Evolutionary conservation across 2,329 filamentous ascomycete species (phyloP), one percentile per base, ranked within the genome.

Genomic region (Zalaria sp.): DNA sequence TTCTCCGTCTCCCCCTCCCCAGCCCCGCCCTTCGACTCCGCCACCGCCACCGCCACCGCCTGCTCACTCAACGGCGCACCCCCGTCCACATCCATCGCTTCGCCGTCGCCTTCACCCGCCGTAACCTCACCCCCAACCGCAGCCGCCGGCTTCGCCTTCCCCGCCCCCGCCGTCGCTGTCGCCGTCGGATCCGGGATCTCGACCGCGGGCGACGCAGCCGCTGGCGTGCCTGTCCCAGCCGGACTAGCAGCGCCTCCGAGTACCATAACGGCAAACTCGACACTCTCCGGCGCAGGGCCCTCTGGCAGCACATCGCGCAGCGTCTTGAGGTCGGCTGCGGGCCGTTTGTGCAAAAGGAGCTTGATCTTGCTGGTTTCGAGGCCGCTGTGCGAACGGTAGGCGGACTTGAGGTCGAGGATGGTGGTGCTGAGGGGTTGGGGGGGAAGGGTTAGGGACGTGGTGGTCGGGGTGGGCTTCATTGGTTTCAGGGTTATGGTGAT

Each of bases 251-350:
- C 46, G 2, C 70, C 75, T 9, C 85, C 87, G 57, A 94, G 77
- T 18, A 95, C 72, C 87, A 96, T 96, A 42, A 95, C 73, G 1
- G 77, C 77, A 47, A 96, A 79, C 59, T 94, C 87, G 0, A 89
- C 68, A 28, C 54, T 51, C 5, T 55, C 43, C 4, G 56, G 57
- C 42, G 57, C 56, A 25, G 58, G 51, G 18, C 18, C 18, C 35
- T 57, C 61, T 9, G 51, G 35, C 1, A 88, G 51, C 1, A 93
- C 57, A 44, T 94, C 88, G 43, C 75, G 75, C 4, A 95, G 63
- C 1, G 82, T 77, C 65, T 89, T 91, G 50, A 71, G 76, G 54
- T 93, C 86, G 0, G 72, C 58, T 0, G 86, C 75, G 0, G 89
- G 89, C 62, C 94, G 93, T 68, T 91, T 93, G 61, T 83, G 83